A percentile compares a stretch with the other conserved stretches of the same genome.
Conservation (phyloP, 225 moss, liverwort and hornwort genomes). For the Pseudoscleropodium purum region DNA sequence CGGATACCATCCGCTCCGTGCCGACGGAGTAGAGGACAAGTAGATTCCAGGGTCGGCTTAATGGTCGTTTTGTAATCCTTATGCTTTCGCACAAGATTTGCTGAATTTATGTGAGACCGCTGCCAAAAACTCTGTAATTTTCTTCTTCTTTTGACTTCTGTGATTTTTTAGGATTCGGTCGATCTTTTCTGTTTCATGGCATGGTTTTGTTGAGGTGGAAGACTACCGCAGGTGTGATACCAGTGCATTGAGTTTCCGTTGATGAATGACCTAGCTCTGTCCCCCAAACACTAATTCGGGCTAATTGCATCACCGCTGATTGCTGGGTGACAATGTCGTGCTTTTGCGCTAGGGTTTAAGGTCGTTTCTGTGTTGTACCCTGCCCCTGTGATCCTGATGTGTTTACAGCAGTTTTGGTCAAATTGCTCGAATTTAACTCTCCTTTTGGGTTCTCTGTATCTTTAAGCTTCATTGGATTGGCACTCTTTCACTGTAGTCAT, state of each 20-base stretch:
- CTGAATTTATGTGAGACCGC: not conserved
- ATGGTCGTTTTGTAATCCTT: not conserved
- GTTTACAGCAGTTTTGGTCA: not conserved
- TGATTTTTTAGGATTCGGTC: not conserved
- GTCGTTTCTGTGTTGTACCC: not conserved
- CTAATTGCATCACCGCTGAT: not conserved
- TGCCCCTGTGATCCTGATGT: not conserved
- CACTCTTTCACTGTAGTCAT: not conserved
- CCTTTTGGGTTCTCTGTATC: not conserved
- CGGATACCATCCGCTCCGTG: not conserved
- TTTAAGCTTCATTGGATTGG: too few relatives aligned
- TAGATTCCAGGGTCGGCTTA: not conserved
- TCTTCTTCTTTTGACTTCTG: not conserved
- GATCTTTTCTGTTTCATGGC: not conserved
- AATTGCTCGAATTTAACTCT: not conserved
- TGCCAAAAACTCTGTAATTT: not conserved
- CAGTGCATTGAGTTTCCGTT: not conserved
- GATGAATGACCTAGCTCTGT: not conserved
- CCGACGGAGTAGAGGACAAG: not conserved
- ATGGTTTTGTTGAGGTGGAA: not conserved
- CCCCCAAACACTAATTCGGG: not conserved
- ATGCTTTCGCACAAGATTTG: not conserved
- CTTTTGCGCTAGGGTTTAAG: not conserved
- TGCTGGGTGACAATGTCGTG: not conserved
- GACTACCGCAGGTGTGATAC: not conserved